Base-by-base conservation (phyloP, 768 basidiomycete species). In the Rhodotorula sphaerocarpa region DNA sequence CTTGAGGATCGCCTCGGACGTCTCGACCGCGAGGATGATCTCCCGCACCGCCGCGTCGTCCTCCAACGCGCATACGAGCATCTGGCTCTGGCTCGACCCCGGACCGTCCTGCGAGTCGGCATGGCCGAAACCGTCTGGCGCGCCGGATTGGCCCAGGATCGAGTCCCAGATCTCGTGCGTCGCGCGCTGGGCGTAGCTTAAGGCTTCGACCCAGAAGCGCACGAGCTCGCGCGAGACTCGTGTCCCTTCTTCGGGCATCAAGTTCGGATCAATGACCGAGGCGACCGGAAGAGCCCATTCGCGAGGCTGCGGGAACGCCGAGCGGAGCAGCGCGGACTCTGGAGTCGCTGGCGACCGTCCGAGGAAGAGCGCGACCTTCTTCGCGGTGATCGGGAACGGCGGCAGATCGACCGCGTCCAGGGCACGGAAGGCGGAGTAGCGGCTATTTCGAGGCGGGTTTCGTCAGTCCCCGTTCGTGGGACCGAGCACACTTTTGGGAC, bases 351-450 rank as follows among this genome's bases (percentile, higher is more conserved):
- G 52, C 21, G 41, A 23, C 31, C 58, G 66, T 20, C 44, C 27
- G 57, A 67, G 55, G 59, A 63, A 57, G n/a, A 63, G 45, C 10
- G 42, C 30, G 33, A 67, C 30, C 23, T 63, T 63, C 33, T 43
- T 6, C 14, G 36, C 20, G 5, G 55, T 46, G 50, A 67, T 46
- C 12, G 62, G 62, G 51, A 63, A 63, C 39, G 44, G 20, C 16
- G 55, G 66, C 28, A 67, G 9, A 39, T 57, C 30, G 48, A 52
- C 54, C 1, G 6, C 2, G 7, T 12, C 21, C 2, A 11, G 16
- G 36, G 25, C 41, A 39, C 65, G 62, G 54, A 56, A 62, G 3
- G 47, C 7, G 18, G 54, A 34, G 45, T 59, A 62, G 36, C 61
- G 65, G 54, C 63, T 65, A 28, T 14, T n/a, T n/a, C n/a, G n/a